Evolutionary conservation across 2,329 filamentous ascomycete genomes (phyloP), one percentile per base, ranked within the genome.

Genomic region (Neobulgaria alba): DNA sequence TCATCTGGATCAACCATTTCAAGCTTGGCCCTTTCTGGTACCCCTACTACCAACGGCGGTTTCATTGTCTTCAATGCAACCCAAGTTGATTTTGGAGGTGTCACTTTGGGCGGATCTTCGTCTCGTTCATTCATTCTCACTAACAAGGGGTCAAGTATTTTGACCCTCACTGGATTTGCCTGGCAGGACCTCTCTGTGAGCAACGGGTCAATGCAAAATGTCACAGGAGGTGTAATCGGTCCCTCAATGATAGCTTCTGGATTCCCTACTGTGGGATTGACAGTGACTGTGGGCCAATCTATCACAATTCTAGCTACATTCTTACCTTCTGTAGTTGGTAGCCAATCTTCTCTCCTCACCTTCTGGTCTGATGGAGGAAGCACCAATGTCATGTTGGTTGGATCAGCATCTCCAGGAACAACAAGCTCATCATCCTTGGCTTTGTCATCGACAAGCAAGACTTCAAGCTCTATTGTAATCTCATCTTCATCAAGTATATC

Each of bases 301-400:
- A 10, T 43, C 10, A 35, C 32, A 7, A 30, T 43, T 5, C 31
- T 36, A 7, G 5, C 39, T 2, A 32, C 19, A 3, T 43, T 43
- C 21, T 20, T 12, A 9, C 35, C 41, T 4, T 21, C 14, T 10
- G 5, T 17, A 5, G 32, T 31, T 14, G 41, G 41, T 7, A 33
- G 26, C 10, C 18, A 26, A 4, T 30, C 41, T 7, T 34, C 36
- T 2, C 29, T n/a, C 17, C 30, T 43, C 4, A 35, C 16, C 9
- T 33, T 43, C 31, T 43, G 36, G 30, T 34, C 21, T 29, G 32
- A 43, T 26, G 39, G 39, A 17, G 39, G 39, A n/a, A 29, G 17
- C 29, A 36, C 32, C 7, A 33, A 41, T 21, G 19, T 41, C 20
- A 10, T 36, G 33, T 30, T 41, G 12, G 17, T 20, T 12, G 39